These are phyloP conservation scores for Aspergillus chevalieri DNA, from an alignment of 2,329 filamentous ascomycete species.

Conservation along the genomic window DNA sequence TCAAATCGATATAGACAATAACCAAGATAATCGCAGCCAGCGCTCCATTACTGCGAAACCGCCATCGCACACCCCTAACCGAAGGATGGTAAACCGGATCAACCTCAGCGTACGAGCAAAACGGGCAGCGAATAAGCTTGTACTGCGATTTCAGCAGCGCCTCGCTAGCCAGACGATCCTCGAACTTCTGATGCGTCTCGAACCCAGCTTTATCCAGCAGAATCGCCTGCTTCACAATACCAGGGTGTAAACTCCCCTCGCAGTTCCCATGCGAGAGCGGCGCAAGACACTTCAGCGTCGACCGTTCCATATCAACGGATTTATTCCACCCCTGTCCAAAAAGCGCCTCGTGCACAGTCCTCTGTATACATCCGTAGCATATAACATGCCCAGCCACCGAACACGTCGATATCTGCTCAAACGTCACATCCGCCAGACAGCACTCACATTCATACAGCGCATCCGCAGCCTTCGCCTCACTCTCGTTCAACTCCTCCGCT, in stretches of 20 bases:
- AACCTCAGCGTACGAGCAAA: slow-evolving; percentile 84
- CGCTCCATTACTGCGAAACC: slow-evolving; percentile 51
- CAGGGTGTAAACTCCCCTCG: slow-evolving; percentile 62
- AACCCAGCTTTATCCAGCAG: slow-evolving; percentile 61
- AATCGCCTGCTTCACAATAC: slow-evolving; percentile 68
- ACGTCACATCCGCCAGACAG: slow-evolving; percentile 42
- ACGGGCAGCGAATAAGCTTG: slow-evolving; percentile 76
- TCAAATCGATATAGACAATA: slow-evolving; percentile 38
- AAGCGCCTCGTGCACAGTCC: slow-evolving; percentile 75
- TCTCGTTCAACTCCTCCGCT: slow-evolving; percentile 39
- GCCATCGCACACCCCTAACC: slow-evolving; percentile 49
- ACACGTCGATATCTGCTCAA: slow-evolving; percentile 44
- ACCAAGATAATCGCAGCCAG: slow-evolving; percentile 48
- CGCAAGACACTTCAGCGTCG: slow-evolving; percentile 78
- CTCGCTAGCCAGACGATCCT: slow-evolving; percentile 72
- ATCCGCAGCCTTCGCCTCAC: slow-evolving; percentile 35
- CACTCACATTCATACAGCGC: slow-evolving; percentile 45
- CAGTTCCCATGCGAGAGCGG: slow-evolving; percentile 63
- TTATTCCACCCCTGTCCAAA: slow-evolving; percentile 90
- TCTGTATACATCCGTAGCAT: slow-evolving; percentile 68
- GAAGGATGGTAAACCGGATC: slow-evolving; percentile 66
- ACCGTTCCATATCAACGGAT: slow-evolving; percentile 65
- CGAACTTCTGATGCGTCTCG: slow-evolving; percentile 68
- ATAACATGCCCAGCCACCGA: slow-evolving; percentile 40
- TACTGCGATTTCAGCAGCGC: slow-evolving; percentile 66